Evolutionary conservation across 306 rosid genomes (phyloP).

Genomic region (Castanea sativa): DNA sequence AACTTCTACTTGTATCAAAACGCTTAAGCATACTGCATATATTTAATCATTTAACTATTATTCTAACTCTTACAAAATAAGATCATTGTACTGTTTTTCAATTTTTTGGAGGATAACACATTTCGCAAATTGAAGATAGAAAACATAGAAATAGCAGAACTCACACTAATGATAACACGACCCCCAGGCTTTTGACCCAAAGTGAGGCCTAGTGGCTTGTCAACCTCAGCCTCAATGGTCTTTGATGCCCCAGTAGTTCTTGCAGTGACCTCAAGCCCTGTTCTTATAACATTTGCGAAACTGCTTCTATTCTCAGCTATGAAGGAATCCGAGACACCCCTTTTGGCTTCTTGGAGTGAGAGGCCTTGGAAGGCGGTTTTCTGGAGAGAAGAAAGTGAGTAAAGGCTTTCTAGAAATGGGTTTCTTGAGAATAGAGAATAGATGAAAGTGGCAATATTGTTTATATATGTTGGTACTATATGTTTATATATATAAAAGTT

Average conservation of each 20-base stretch:
- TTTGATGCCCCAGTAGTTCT: slow-evolving; percentile 87
- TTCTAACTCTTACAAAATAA: background rate
- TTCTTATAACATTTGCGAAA: slow-evolving; percentile 23
- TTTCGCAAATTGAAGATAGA: background rate
- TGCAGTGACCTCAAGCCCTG: slow-evolving; percentile 56
- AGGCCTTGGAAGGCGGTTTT: slow-evolving; percentile 75
- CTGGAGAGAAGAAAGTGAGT: slow-evolving; percentile 22
- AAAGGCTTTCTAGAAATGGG: background rate
- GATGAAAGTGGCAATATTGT: background rate
- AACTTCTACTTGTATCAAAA: no score
- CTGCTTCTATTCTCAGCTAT: slow-evolving; percentile 23
- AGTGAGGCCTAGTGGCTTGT: slow-evolving; percentile 96
- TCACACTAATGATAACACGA: slow-evolving; percentile 74
- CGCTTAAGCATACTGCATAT: no score
- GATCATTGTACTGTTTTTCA: background rate
- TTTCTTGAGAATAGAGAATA: background rate
- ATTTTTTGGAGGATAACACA: background rate
- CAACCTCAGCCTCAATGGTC: slow-evolving; percentile 84
- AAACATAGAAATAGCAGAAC: slow-evolving; percentile 14
- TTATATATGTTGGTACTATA: no score
- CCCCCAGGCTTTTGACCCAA: slow-evolving; percentile 89
- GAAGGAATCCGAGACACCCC: slow-evolving; percentile 43
- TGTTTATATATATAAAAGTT: background rate
- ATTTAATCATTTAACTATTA: no score
- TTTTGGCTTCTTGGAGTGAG: slow-evolving; percentile 68